Percentiles rank a stretch among this genome's conserved stretches.
Conservation (phyloP, 176 grass and related monocot genomes). For the Paspalum vaginatum region DNA sequence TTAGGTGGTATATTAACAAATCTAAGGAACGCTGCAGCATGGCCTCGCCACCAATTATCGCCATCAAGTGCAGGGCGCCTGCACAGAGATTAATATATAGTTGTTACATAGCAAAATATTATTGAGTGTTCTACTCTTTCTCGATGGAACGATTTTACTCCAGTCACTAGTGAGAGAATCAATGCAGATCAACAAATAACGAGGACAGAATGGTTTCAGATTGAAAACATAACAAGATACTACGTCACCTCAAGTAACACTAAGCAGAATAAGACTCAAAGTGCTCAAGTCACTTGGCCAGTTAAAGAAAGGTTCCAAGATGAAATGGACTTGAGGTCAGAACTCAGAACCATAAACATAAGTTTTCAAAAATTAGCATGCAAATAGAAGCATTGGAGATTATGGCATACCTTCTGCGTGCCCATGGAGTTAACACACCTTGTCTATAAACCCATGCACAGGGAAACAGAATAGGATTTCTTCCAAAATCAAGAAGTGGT, state of each 20-base stretch:
- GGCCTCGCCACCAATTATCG: constrained; percentile 98
- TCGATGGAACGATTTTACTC: background rate
- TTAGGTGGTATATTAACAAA: constrained; percentile 82
- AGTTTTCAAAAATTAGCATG: background rate
- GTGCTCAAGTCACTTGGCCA: constrained; percentile 20
- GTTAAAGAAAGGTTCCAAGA: constrained; percentile 8
- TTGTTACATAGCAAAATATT: constrained; percentile 24
- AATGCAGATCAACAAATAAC: constrained; percentile 16
- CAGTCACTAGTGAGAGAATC: constrained; percentile 1
- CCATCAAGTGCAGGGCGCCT: constrained; percentile 95
- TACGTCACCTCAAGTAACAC: constrained; percentile 21
- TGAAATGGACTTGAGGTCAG: constrained; percentile 5
- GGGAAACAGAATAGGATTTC: constrained; percentile 97
- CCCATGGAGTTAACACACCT: constrained; percentile 91
- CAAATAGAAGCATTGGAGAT: constrained; percentile 24
- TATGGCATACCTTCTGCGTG: constrained; percentile 62
- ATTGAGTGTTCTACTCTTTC: constrained; percentile 26
- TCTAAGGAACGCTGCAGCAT: constrained; percentile 90
- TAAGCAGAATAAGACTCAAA: constrained; percentile 15
- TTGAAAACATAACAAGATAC: constrained; percentile 23
- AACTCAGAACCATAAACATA: constrained; percentile 6
- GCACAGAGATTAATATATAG: constrained; percentile 31
- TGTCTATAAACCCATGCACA: constrained; percentile 98
- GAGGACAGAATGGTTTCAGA: constrained; percentile 29
- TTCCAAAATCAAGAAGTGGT: constrained; percentile 93